Evolutionary conservation across 2,329 filamentous ascomycete genomes (phyloP).

Genomic region (Alternaria novae-zelandiae): DNA sequence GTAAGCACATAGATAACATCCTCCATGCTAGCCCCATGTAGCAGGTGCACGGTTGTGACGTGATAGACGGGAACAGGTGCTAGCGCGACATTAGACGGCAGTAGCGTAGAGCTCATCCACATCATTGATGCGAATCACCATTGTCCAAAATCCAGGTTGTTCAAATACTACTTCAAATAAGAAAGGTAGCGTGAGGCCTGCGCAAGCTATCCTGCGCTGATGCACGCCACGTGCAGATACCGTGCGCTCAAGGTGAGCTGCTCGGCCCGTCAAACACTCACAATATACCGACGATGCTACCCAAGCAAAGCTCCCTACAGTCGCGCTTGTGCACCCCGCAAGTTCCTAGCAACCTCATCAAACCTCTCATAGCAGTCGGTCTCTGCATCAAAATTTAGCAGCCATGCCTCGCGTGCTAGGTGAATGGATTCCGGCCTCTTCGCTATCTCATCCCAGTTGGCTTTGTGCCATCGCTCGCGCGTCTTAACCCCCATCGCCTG

Average conservation of each 20-base stretch:
- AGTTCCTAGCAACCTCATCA: constrained; percentile 18
- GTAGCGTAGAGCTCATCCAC: not conserved
- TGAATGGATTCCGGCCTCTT: constrained; percentile 38
- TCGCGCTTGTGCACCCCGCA: constrained; percentile 16
- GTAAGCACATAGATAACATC: not conserved
- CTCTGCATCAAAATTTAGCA: constrained; percentile 42
- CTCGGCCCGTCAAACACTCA: not conserved
- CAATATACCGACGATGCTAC: not conserved
- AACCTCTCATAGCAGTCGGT: constrained; percentile 41
- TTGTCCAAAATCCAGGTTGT: not conserved
- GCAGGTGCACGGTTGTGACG: constrained; percentile 13
- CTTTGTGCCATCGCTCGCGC: constrained; percentile 40
- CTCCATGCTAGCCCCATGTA: constrained; percentile 2
- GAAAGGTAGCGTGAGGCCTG: not conserved
- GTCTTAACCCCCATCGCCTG: constrained; percentile 39
- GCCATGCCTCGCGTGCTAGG: constrained; percentile 37
- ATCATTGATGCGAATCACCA: not conserved
- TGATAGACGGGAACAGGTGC: not conserved
- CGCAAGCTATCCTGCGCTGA: not conserved
- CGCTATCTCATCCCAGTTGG: constrained; percentile 36
- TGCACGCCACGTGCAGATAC: constrained; percentile 1
- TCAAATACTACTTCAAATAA: not conserved
- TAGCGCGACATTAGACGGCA: constrained; percentile 6
- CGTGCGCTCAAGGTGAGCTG: not conserved
- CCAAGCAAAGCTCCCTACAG: constrained; percentile 12